These are phyloP conservation scores for Schoenoplectus tabernaemontani DNA, from an alignment of 202 grass and related monocot genomes.

Conservation along the genomic window DNA sequence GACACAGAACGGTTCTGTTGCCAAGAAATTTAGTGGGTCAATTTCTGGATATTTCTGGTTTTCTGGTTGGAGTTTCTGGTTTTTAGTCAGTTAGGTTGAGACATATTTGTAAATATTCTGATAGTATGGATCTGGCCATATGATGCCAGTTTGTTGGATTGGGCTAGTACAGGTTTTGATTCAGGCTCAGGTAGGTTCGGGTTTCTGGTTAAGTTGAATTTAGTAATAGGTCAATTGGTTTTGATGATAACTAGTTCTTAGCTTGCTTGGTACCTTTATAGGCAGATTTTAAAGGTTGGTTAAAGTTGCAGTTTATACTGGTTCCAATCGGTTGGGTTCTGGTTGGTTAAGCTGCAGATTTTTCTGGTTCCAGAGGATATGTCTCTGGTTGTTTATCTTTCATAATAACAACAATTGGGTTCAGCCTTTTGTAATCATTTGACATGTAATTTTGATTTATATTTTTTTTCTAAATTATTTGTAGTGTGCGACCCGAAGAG, in stretches of 20 bases:
- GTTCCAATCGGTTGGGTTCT: background rate
- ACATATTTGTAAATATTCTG: background rate
- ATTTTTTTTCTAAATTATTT: slow-evolving; percentile 7
- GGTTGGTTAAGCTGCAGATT: too few relatives aligned
- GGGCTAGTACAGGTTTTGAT: background rate
- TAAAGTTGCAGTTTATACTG: background rate
- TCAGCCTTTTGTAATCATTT: background rate
- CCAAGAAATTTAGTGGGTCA: background rate
- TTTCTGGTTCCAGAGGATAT: too few relatives aligned
- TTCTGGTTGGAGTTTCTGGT: background rate
- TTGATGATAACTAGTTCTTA: background rate
- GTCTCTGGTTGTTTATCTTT: background rate
- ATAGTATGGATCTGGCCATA: background rate
- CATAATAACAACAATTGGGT: background rate
- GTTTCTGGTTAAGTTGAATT: too few relatives aligned
- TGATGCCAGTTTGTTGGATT: background rate
- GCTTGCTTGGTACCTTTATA: background rate
- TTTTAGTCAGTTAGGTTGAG: background rate
- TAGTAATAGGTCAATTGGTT: background rate
- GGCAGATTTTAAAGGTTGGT: background rate
- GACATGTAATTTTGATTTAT: background rate
- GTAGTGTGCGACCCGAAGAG: slow-evolving; percentile 92
- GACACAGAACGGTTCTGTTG: background rate
- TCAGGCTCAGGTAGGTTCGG: background rate
- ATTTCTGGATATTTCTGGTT: background rate